Conservation (phyloP, 371 early-diverging fungal species). For the Mortierella sp. region DNA sequence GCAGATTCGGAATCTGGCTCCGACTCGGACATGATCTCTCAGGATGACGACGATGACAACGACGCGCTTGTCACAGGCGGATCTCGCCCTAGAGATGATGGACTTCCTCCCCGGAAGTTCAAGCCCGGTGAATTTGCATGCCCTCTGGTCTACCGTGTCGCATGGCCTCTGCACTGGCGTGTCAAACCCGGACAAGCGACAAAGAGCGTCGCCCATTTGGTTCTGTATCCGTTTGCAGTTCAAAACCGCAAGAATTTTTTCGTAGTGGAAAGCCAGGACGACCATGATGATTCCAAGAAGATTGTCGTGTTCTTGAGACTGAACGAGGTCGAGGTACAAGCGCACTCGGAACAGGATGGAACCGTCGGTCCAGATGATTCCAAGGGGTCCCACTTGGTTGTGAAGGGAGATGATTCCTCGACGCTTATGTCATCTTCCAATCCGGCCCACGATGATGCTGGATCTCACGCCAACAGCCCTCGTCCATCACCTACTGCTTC, state of each 20-base stretch:
- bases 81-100: conserved; percentile 63
- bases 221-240: conserved; percentile 76
- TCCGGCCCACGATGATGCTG: conserved; percentile 32
- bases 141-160: conserved; percentile 70
- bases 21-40: conserved; percentile 61
- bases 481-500: conserved; percentile 56
- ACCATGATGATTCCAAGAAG: conserved; percentile 56
- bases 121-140: conserved; percentile 83
- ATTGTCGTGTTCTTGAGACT: conserved; percentile 76
- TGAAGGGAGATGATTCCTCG: conserved; percentile 26
- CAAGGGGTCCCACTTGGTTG: conserved; percentile 22
- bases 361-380: conserved; percentile 23
- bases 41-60: conserved; percentile 73
- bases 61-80: conserved; percentile 61
- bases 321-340: conserved; percentile 62
- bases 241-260: conserved; percentile 83
- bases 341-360: conserved; percentile 22
- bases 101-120: conserved; percentile 60
- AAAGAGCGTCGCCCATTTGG: conserved; percentile 66
- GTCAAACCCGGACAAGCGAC: conserved; percentile 78
- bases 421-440: neutral
- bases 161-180: conserved; percentile 85
- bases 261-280: conserved; percentile 67
- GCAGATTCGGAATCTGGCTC: conserved; percentile 52
- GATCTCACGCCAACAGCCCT: conserved; percentile 52